phyloP scores from a whole-genome alignment of 2,329 filamentous ascomycete genomes.

The Clonostachys sp. region DNA sequence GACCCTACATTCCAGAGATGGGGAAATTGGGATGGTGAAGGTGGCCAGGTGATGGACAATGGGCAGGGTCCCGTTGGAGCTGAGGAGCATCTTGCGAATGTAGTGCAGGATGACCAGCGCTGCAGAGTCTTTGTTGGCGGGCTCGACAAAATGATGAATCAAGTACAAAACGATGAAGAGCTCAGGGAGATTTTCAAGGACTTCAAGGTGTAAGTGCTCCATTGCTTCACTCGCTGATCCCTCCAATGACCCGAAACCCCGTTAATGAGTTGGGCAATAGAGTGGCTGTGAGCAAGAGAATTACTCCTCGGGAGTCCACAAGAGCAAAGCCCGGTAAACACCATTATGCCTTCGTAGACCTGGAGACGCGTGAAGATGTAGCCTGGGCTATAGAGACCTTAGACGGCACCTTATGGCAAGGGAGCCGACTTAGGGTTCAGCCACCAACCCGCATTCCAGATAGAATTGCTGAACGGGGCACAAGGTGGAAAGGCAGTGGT shows the following conservation, averaged over 20 bases:
- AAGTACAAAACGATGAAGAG: constrained; percentile 38
- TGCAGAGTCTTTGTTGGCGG: constrained; percentile 46
- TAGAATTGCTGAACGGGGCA: not conserved
- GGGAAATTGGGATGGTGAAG: constrained; percentile 33
- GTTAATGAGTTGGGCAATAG: constrained; percentile 13
- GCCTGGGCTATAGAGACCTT: constrained; percentile 40
- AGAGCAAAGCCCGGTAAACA: constrained; percentile 46
- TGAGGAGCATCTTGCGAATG: constrained; percentile 21
- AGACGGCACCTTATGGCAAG: constrained; percentile 20
- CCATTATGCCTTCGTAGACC: constrained; percentile 65
- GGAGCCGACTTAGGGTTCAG: not conserved
- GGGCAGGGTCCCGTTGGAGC: constrained; percentile 16
- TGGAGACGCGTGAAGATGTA: constrained; percentile 49
- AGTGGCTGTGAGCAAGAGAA: constrained; percentile 39
- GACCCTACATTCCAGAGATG: constrained; percentile 29
- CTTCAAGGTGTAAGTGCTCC: constrained; percentile 31
- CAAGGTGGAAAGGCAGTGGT: not conserved
- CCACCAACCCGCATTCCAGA: not conserved
- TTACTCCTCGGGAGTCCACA: constrained; percentile 54
- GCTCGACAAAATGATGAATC: constrained; percentile 40
- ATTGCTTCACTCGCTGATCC: not conserved
- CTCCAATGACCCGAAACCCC: constrained; percentile 2
- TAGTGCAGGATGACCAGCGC: constrained; percentile 17
- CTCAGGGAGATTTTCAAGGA: constrained; percentile 39
- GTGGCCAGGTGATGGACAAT: constrained; percentile 5